Conservation (phyloP, 352 stramenopile genomes). For the Phytophthora europaea region DNA sequence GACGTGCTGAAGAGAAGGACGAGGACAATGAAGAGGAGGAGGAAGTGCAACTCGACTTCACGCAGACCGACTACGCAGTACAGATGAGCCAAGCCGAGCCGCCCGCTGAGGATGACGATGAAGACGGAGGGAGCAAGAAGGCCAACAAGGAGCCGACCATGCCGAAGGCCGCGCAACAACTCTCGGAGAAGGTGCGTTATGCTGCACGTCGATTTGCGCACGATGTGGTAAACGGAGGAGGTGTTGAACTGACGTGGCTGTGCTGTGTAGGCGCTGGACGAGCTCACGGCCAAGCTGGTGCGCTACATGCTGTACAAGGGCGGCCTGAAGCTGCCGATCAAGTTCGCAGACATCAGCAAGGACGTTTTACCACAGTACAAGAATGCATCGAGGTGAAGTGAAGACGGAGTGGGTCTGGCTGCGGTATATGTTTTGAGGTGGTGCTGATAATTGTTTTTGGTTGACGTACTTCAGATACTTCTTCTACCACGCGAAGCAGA, state of each 20-base stretch:
- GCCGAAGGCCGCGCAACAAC: conserved; percentile 55
- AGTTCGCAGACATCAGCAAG: conserved; percentile 87
- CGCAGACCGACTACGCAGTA: conserved; percentile 77
- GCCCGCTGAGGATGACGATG: conserved; percentile 31
- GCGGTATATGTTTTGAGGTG: background rate
- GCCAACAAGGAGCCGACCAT: conserved; percentile 43
- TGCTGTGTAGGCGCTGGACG: conserved; percentile 61
- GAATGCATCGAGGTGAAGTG: conserved; percentile 69
- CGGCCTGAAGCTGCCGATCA: conserved; percentile 79
- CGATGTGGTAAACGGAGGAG: background rate
- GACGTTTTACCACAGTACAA: conserved; percentile 86
- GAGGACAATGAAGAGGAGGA: conserved; percentile 52
- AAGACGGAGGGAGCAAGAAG: conserved; percentile 47
- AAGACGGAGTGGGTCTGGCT: background rate
- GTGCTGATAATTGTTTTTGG: background rate
- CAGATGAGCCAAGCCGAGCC: conserved; percentile 59
- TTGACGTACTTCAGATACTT: conserved; percentile 62
- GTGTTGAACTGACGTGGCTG: conserved; percentile 8
- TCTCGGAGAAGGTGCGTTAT: conserved; percentile 60
- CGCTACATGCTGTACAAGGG: conserved; percentile 91
- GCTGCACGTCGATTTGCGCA: background rate
- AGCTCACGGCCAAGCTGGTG: conserved; percentile 80
- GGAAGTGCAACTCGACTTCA: conserved; percentile 76
- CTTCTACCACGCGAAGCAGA: conserved; percentile 80
- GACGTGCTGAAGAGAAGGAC: conserved; percentile 42